Evolutionary conservation across 441 rosid genomes (phyloP).

Genomic region (Gossypium davidsonii): DNA sequence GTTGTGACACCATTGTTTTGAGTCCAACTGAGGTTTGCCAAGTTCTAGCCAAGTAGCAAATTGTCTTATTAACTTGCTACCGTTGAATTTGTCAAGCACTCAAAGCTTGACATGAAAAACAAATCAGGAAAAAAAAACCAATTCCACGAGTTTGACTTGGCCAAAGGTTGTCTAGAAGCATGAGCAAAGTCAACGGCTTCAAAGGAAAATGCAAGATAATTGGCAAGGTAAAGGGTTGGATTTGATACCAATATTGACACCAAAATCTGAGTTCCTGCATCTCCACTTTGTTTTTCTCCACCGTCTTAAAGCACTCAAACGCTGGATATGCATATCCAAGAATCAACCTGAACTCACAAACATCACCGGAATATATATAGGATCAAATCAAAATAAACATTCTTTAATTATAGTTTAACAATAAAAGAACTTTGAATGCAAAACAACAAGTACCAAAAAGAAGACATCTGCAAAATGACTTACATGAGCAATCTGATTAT

Average conservation of each 20-base stretch:
- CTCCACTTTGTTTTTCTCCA: constrained; percentile 56
- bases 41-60: neutral
- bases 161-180: neutral
- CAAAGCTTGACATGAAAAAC: neutral
- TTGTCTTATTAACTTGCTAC: neutral
- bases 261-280: constrained; percentile 65
- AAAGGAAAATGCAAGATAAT: neutral
- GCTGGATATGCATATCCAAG: constrained; percentile 85
- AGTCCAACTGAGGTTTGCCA: neutral
- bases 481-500: constrained; percentile 50
- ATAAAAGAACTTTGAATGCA: neutral
- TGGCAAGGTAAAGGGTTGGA: neutral
- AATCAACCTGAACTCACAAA: constrained; percentile 37
- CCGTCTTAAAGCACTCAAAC: constrained; percentile 62
- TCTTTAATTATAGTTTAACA: neutral
- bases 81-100: neutral
- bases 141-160: neutral
- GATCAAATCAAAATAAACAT: neutral
- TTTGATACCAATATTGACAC: constrained; percentile 79
- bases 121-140: neutral
- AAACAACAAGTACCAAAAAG: neutral
- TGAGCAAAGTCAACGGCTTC: neutral
- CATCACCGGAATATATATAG: neutral
- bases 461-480: constrained; percentile 1
- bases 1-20: no score